A percentile compares a stretch with the other conserved stretches of the same genome.
phyloP scores from a whole-genome alignment of 352 stramenopile species.

The Phytophthora litchii region DNA sequence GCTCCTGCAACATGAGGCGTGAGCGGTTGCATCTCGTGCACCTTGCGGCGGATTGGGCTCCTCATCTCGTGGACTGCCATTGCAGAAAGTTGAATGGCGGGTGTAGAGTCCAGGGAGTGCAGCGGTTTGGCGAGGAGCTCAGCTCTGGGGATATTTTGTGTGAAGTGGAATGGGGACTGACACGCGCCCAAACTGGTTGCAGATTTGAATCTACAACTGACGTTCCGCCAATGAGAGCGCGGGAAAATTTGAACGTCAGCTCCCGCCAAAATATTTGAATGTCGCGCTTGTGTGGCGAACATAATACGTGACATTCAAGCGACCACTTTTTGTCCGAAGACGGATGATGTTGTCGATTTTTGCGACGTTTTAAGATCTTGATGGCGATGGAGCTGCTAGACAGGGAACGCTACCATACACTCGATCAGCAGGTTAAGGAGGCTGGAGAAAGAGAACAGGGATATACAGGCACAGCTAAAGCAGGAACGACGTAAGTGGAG shows the following conservation, averaged over 20 bases:
- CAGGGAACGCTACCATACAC: too few relatives aligned
- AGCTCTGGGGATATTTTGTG: conserved; percentile 4
- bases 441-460: too few relatives aligned
- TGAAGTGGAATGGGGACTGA: conserved; percentile 13
- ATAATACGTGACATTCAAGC: conserved; percentile 14
- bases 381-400: too few relatives aligned
- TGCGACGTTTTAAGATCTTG: too few relatives aligned
- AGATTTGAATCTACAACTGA: conserved; percentile 16
- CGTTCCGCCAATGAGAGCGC: conserved; percentile 42
- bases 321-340: conserved; percentile 6
- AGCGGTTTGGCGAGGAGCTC: conserved; percentile 3
- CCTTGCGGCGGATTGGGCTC: conserved; percentile 43
- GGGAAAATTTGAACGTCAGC: conserved; percentile 28
- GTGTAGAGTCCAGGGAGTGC: conserved; percentile 15
- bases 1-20: conserved; percentile 29
- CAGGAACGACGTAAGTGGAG: too few relatives aligned
- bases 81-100: conserved; percentile 6
- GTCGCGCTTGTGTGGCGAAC: too few relatives aligned
- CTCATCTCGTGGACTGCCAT: conserved; percentile 48
- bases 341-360: too few relatives aligned
- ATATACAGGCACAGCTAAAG: too few relatives aligned
- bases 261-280: conserved; percentile 35
- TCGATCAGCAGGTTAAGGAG: too few relatives aligned
- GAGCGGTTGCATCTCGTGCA: conserved; percentile 16
- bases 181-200: conserved; percentile 15